Base-by-base conservation (phyloP, 164 flowering plant species). In the Umbilicus rupestris region DNA sequence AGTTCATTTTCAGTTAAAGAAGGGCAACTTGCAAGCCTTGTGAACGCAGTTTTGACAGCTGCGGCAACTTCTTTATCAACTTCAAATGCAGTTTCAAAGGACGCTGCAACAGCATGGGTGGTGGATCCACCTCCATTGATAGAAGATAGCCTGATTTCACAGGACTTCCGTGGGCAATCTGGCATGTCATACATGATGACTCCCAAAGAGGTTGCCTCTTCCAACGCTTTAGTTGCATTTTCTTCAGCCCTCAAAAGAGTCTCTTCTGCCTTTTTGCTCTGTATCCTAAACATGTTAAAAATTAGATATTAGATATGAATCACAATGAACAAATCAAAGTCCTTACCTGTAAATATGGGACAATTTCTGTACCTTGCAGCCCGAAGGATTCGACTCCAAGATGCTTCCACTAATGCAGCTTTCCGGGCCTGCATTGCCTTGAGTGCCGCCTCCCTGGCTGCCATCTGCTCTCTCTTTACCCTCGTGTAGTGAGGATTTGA, bases 321-420 rank as follows among this genome's bases (percentile, higher is more conserved):
- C 19, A 41, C 1, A 64, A 11, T 11, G 57, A 19, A 1, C 66
- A 14, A 35, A 3, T 37, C 35, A 17, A 17, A 37, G n/a, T 37
- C 35, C 7, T 33, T 19, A 1, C 46, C 24, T 7, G 5, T 28
- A 16, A n/a, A 69, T 60, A 57, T n/a, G 0, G 10, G 12, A 50
- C 28, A 26, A 55, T 26, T 5, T 28, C 28, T 28, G 19, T 75
- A 94, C 98, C 98, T 84, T 63, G 97, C 91, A 66, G 97, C 95
- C 70, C 63, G 68, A 71, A 94, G 95, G 67, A 94, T 90, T 39
- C 92, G 79, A 74, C 97, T 87, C 97, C 97, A 91, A 63, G 97
- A 94, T 69, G 97, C 98, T 82, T 94, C 98, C 68, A 90, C 93
- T 84, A 94, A 65, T 65, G 97, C 96, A 79, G 90, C 91, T 75